Evolutionary conservation across 2,329 filamentous ascomycete species (phyloP).

Genomic region (Teratosphaeria epicoccoides): DNA sequence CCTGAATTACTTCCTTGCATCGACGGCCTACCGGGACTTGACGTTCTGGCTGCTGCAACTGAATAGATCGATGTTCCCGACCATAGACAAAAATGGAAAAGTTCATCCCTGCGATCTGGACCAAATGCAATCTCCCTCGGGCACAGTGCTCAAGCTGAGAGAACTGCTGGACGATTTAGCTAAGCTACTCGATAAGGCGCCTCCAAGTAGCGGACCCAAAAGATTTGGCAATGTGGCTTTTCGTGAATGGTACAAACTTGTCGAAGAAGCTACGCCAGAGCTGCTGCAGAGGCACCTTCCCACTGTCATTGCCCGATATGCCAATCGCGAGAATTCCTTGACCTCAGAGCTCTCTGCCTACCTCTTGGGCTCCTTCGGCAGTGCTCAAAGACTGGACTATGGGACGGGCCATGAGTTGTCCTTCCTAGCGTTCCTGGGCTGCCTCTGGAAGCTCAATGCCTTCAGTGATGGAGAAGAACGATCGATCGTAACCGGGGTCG

Average conservation of each 20-base stretch:
- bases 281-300: slow-evolving; percentile 29
- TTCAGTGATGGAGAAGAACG: slow-evolving; percentile 65
- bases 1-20: slow-evolving; percentile 68
- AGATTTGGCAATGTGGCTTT: slow-evolving; percentile 91
- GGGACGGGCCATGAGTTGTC: slow-evolving; percentile 93
- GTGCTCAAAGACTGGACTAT: slow-evolving; percentile 80
- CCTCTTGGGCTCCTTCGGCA: slow-evolving; percentile 77
- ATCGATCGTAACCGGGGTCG: slow-evolving; percentile 66
- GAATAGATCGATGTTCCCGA: slow-evolving; percentile 74
- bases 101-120: slow-evolving; percentile 20
- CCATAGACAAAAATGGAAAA: slow-evolving; percentile 35
- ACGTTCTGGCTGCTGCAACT: slow-evolving; percentile 81
- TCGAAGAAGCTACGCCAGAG: slow-evolving; percentile 48
- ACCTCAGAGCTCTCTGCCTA: slow-evolving; percentile 62
- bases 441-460: slow-evolving; percentile 79
- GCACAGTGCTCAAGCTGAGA: slow-evolving; percentile 52
- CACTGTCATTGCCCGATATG: slow-evolving; percentile 12
- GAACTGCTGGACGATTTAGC: slow-evolving; percentile 55
- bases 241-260: slow-evolving; percentile 65
- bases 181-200: slow-evolving; percentile 61
- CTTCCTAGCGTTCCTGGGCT: slow-evolving; percentile 82
- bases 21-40: slow-evolving; percentile 77
- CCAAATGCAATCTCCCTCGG: slow-evolving; percentile 40
- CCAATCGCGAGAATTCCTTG: background rate
- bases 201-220: slow-evolving; percentile 73